These are phyloP conservation scores for Carnegiea gigantea DNA, from an alignment of 179 eudicot genomes.

Conservation along the genomic window DNA sequence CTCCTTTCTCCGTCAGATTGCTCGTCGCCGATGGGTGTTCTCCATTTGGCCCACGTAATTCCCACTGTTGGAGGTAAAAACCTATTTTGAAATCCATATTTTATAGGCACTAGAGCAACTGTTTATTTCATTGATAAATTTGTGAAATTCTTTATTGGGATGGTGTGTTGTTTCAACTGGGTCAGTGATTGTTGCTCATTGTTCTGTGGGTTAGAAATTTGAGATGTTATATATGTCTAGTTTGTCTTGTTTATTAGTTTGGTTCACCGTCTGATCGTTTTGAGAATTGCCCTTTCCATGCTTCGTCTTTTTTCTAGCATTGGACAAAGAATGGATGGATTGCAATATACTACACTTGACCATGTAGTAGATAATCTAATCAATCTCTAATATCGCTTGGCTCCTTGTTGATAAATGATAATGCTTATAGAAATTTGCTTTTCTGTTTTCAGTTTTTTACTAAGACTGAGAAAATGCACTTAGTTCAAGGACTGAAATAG, in stretches of 20 bases:
- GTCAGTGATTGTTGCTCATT: too few species aligned
- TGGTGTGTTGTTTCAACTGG: too few species aligned
- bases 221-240: too few species aligned
- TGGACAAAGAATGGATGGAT: neutral
- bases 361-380: too few species aligned
- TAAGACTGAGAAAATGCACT: too few species aligned
- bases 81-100: neutral
- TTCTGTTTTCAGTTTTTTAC: too few species aligned
- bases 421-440: too few species aligned
- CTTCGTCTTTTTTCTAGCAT: neutral
- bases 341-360: too few species aligned
- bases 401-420: too few species aligned
- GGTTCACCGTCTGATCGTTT: neutral
- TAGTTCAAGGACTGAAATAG: neutral
- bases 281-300: neutral
- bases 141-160: too few species aligned
- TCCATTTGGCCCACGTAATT: constrained; percentile 23
- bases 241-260: neutral
- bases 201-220: too few species aligned
- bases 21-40: constrained; percentile 6
- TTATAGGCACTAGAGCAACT: neutral
- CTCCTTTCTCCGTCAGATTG: neutral
- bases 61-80: constrained; percentile 15
- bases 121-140: neutral
- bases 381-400: too few species aligned